These are phyloP conservation scores for Agrocybe pediades DNA, from an alignment of 768 basidiomycete genomes.

Conservation along the genomic window DNA sequence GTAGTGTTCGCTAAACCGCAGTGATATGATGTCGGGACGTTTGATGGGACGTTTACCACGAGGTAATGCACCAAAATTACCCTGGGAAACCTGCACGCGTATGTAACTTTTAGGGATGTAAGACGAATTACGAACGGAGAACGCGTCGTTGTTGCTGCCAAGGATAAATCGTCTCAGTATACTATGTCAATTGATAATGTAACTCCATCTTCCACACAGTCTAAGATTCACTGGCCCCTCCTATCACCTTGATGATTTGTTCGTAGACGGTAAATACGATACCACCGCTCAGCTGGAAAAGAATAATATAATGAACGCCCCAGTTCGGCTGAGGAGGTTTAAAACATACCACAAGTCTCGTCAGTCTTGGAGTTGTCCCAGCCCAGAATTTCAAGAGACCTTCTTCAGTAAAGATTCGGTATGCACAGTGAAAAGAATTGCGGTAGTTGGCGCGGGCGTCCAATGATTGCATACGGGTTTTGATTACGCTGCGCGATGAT, in stretches of 20 bases:
- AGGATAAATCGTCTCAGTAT: too few species aligned
- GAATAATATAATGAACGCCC: conserved; percentile 2
- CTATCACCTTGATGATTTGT: conserved; percentile 59
- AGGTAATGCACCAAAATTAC: too few species aligned
- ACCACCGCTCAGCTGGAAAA: conserved; percentile 78
- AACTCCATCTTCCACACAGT: not conserved
- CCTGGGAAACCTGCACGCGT: too few species aligned
- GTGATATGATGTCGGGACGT: too few species aligned
- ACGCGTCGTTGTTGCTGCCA: too few species aligned
- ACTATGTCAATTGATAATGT: not conserved
- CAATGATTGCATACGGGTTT: conserved; percentile 97
- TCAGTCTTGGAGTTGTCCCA: conserved; percentile 89
- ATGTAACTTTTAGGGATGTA: too few species aligned
- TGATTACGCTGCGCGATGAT: conserved; percentile 80
- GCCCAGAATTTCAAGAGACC: conserved; percentile 94
- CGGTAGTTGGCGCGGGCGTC: conserved; percentile 81
- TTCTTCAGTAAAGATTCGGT: conserved; percentile 92
- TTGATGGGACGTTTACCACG: too few species aligned
- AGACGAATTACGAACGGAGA: too few species aligned
- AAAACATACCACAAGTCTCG: conserved; percentile 74
- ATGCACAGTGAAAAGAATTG: conserved; percentile 95
- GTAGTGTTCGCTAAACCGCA: not conserved
- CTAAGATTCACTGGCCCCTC: conserved; percentile 17
- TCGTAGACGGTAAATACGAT: conserved; percentile 95
- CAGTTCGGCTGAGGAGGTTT: too few species aligned